Conservation (phyloP, 345 rosid genomes). For the Syzygium aqueum region DNA sequence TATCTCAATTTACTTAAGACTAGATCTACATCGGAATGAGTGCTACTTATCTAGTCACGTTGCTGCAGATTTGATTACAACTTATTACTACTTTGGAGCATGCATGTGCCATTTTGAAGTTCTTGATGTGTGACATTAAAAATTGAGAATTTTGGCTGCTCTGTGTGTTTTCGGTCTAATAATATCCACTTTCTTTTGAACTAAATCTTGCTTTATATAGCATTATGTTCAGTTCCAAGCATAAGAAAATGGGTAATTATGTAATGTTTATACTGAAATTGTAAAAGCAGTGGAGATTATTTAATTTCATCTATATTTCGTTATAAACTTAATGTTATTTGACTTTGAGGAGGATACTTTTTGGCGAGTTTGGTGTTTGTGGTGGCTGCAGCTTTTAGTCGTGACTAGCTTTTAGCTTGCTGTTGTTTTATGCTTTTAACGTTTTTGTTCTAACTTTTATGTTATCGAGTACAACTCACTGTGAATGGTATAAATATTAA, state of each 20-base stretch:
- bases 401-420: not conserved
- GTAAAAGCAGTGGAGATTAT: not conserved
- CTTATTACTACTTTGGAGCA: not conserved
- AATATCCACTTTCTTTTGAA: not conserved
- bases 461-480: not conserved
- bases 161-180: not conserved
- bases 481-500: not conserved
- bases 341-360: not conserved
- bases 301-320: not conserved
- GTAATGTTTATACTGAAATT: not conserved
- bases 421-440: not conserved
- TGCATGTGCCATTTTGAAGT: not conserved
- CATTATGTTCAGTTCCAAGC: not conserved
- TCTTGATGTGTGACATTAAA: not conserved
- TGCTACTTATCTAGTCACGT: not conserved
- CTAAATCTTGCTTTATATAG: not conserved
- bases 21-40: not conserved
- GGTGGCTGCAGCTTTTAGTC: not conserved
- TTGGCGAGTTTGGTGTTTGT: not conserved
- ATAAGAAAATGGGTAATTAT: not conserved
- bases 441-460: not conserved
- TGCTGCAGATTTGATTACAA: not conserved
- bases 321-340: not conserved
- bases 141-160: not conserved
- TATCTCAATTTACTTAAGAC: not conserved